These are phyloP conservation scores for Cladosporium sp. DNA, from an alignment of 2,329 filamentous ascomycete species.

Conservation along the genomic window DNA sequence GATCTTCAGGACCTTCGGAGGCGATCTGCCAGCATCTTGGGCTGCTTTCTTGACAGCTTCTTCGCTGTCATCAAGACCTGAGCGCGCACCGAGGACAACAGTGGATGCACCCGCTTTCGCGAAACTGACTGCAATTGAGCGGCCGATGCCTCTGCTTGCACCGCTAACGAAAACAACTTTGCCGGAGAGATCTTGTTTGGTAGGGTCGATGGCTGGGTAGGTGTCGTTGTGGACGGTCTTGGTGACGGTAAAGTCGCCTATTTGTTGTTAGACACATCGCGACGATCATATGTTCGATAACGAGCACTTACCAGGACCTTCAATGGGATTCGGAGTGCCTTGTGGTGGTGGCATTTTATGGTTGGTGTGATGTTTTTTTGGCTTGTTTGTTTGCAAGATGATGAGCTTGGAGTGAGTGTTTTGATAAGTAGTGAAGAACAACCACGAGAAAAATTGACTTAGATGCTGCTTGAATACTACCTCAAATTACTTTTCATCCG, in stretches of 20 bases:
- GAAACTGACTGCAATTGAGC: slow-evolving; percentile 57
- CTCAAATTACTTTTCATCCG: neutral
- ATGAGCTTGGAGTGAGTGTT: neutral
- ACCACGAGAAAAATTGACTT: neutral
- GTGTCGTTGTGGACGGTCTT: slow-evolving; percentile 25
- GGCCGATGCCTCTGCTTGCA: slow-evolving; percentile 43
- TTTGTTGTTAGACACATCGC: neutral
- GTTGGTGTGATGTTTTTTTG: neutral
- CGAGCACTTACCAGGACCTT: slow-evolving; percentile 24
- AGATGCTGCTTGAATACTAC: neutral
- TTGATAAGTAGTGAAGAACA: neutral
- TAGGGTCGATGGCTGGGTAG: slow-evolving; percentile 37
- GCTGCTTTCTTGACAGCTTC: slow-evolving; percentile 41
- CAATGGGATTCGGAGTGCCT: slow-evolving; percentile 27
- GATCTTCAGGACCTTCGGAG: slow-evolving; percentile 47
- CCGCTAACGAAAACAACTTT: slow-evolving; percentile 57
- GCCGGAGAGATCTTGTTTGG: slow-evolving; percentile 43
- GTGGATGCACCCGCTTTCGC: slow-evolving; percentile 55
- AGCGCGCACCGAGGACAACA: slow-evolving; percentile 59
- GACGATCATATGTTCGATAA: neutral
- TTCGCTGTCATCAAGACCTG: slow-evolving; percentile 43
- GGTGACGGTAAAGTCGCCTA: slow-evolving; percentile 23
- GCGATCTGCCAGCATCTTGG: slow-evolving; percentile 37
- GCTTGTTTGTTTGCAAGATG: neutral
- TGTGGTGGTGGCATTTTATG: slow-evolving; percentile 25